Evolutionary conservation across 2,329 filamentous ascomycete species (phyloP).

Genomic region (Aspergillus oerlinghausenensis): DNA sequence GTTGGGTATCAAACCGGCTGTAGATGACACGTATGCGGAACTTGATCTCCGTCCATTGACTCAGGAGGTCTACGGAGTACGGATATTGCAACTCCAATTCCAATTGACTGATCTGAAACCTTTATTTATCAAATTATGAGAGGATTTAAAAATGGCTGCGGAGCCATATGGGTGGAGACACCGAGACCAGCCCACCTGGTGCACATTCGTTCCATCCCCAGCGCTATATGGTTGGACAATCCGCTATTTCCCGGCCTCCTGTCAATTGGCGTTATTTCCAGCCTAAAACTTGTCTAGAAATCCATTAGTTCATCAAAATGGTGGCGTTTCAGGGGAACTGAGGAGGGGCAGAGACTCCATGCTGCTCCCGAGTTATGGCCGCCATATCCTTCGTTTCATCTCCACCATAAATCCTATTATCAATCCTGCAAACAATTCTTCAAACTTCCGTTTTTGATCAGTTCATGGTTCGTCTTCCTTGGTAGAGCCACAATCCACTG

Average conservation of each 20-base stretch:
- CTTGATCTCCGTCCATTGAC: not conserved
- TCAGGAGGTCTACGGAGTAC: too few species aligned
- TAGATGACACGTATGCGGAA: not conserved
- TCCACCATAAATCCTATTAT: not conserved
- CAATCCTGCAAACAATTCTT: not conserved
- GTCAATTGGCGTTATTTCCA: not conserved
- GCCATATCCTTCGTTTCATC: not conserved
- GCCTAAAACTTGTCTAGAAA: not conserved
- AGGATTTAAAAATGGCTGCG: not conserved
- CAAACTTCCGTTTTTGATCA: not conserved
- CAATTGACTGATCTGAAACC: not conserved
- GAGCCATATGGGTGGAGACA: not conserved
- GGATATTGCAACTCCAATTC: too few species aligned
- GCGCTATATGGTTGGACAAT: not conserved
- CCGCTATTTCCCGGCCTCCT: not conserved
- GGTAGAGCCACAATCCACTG: not conserved
- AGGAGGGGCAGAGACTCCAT: not conserved
- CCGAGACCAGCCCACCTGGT: not conserved
- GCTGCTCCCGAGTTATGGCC: not conserved
- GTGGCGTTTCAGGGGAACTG: not conserved
- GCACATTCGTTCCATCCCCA: not conserved
- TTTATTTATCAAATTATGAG: not conserved
- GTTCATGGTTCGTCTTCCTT: not conserved
- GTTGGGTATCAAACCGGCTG: too few species aligned
- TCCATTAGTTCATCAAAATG: too few species aligned